Percentiles rank a stretch among this genome's conserved stretches.
Evolutionary conservation across 2,329 filamentous ascomycete species (phyloP).

Genomic region (Cytospora paraplurivora): DNA sequence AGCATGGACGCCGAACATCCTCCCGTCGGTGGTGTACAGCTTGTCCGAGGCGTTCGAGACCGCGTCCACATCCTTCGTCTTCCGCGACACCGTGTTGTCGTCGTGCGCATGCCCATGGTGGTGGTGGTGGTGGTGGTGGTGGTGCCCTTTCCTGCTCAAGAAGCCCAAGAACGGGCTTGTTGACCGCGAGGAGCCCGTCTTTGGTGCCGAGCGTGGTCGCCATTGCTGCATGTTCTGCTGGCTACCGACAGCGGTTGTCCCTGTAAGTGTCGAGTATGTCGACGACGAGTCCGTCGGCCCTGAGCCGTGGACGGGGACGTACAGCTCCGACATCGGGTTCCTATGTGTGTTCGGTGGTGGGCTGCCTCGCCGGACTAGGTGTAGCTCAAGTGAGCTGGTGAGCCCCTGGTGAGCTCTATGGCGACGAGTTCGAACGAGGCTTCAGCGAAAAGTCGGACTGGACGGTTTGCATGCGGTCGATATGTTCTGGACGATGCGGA

Average conservation of each 20-base stretch:
- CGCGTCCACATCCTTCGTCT: slow-evolving; percentile 4
- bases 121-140: slow-evolving; percentile 11
- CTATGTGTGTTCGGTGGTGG: slow-evolving; percentile 5
- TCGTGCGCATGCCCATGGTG: not conserved
- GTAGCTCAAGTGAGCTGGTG: slow-evolving; percentile 12
- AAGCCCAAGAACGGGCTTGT: slow-evolving; percentile 20
- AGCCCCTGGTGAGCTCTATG: slow-evolving; percentile 19
- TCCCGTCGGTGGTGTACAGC: slow-evolving; percentile 20
- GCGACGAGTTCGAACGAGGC: slow-evolving; percentile 15
- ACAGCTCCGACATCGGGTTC: slow-evolving; percentile 18
- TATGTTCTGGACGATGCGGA: not conserved
- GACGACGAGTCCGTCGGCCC: slow-evolving; percentile 13
- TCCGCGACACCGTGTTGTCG: slow-evolving; percentile 6
- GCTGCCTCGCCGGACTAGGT: not conserved
- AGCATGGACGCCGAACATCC: slow-evolving; percentile 21
- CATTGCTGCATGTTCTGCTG: slow-evolving; percentile 5
- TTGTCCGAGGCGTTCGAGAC: slow-evolving; percentile 8
- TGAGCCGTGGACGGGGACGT: not conserved
- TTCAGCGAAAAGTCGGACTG: not conserved
- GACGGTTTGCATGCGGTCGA: not conserved
- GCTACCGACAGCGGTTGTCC: not conserved
- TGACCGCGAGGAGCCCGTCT: slow-evolving; percentile 14
- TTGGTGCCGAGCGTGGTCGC: slow-evolving; percentile 28
- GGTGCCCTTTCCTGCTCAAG: slow-evolving; percentile 19
- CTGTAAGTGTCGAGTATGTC: slow-evolving; percentile 5